Evolutionary conservation across 208 protist species (phyloP).

Genomic region (Acanthamoeba lenticulata): DNA sequence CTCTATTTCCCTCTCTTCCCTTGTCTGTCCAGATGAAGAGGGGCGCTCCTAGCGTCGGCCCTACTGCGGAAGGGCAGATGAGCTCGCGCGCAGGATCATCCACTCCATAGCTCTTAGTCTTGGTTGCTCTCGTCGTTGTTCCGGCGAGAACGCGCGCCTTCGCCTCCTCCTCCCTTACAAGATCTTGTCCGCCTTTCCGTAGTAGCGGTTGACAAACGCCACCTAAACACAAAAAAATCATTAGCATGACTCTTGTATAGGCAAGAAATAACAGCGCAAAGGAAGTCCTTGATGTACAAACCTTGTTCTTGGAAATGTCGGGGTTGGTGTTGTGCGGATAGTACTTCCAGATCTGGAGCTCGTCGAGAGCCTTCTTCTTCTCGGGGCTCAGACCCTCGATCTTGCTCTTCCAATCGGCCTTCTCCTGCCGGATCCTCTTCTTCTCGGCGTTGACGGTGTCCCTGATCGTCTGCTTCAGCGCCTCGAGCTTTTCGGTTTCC

Average conservation of each 20-base stretch:
- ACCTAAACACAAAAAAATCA: neutral
- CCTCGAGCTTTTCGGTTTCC: neutral
- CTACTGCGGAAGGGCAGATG: neutral
- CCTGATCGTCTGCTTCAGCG: slow-evolving; percentile 50
- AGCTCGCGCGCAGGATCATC: neutral
- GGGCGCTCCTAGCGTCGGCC: slow-evolving; percentile 22
- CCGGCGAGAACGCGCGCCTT: too few relatives aligned
- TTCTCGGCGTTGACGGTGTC: slow-evolving; percentile 60
- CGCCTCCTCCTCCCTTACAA: neutral
- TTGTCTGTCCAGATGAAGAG: slow-evolving; percentile 11
- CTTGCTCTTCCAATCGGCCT: neutral
- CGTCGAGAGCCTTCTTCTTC: slow-evolving; percentile 69
- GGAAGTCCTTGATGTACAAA: neutral
- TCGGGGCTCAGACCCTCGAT: slow-evolving; percentile 51
- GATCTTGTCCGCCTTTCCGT: slow-evolving; percentile 75
- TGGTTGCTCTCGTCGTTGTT: too few relatives aligned
- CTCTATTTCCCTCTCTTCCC: neutral
- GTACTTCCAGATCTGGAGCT: slow-evolving; percentile 77
- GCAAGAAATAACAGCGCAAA: neutral
- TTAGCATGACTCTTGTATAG: neutral
- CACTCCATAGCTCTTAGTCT: neutral
- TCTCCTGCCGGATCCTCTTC: slow-evolving; percentile 16
- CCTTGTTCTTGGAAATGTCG: slow-evolving; percentile 63
- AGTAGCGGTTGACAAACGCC: slow-evolving; percentile 75
- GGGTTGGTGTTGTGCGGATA: slow-evolving; percentile 71